Evolutionary conservation across 1,284 basidiomycete genomes (phyloP), one percentile per base, ranked within the genome.

Genomic region (Ganoderma boninense): DNA sequence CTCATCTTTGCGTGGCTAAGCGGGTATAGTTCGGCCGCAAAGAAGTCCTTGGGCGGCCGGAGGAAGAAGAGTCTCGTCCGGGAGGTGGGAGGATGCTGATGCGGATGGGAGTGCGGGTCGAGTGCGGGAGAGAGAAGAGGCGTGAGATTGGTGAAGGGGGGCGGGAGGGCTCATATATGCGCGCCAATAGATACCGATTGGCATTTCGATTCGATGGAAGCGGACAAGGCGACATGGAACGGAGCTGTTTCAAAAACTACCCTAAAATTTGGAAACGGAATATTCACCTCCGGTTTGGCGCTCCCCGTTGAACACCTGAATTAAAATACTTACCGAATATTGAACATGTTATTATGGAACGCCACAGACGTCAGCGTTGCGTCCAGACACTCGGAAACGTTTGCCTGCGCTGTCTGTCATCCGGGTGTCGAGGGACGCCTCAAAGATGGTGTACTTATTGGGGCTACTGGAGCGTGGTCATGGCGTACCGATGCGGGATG

Each of bases 1-100:
- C 66, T 74, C 73, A 74, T 74, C 52, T 44, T 23, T 11, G 68
- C 23, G 43, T 49, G 64, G 57, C 20, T 18, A 20, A 18, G 14
- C 35, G 52, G 64, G 65, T 38, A 52, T 44, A 69, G 70, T 70
- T 32, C 73, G 73, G 70, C 63, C 69, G 73, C 73, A 71, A 71
- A 69, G 63, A 61, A 54, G 29, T 32, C 29, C 4, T 4, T 32
- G 29, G 29, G 29, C 29, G 29, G 29, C 18, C 62, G 49, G 62
- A 60, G 49, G 20, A 40, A 52, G 40, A 23, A 43, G 64, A 26
- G 43, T 43, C 56, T 29, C 43, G 42, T 26, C 29, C 26, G 63
- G n/a, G n/a, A 18, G 23, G 62, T 32, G 8, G 32, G n/a, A 18
- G 26, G 62, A 14, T 16, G 42, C 14, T 4, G 62, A 44, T 2